Percentiles rank a stretch among this genome's conserved stretches.
phyloP scores from a whole-genome alignment of 2,329 filamentous ascomycete genomes.

The Aspergillus nomiae region DNA sequence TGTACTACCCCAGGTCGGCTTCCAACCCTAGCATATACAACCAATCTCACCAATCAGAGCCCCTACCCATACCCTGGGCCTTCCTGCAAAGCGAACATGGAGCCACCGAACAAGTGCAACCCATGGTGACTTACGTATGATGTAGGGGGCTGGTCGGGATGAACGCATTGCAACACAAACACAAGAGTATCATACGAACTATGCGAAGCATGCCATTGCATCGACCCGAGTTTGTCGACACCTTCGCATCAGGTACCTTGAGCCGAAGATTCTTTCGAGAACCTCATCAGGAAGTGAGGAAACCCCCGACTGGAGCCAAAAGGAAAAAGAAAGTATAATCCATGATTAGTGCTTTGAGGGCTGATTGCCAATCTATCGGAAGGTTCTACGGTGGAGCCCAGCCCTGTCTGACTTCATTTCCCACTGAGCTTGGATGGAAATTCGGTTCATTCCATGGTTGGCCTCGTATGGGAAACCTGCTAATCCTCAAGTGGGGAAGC shows the following conservation, averaged over 20 bases:
- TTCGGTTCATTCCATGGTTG: neutral
- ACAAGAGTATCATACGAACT: neutral
- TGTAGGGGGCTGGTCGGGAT: conserved; percentile 8
- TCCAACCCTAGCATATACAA: neutral
- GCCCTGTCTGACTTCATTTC: neutral
- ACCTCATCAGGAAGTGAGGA: neutral
- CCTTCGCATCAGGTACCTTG: neutral
- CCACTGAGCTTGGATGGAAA: neutral
- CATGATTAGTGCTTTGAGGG: neutral
- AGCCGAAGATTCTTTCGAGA: neutral
- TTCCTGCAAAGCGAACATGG: neutral
- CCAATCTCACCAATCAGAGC: neutral
- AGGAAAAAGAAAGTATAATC: neutral
- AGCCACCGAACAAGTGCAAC: neutral
- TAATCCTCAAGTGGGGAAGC: neutral
- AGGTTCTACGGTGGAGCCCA: neutral
- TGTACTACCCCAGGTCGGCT: neutral
- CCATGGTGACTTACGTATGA: conserved; percentile 4
- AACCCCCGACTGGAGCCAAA: neutral
- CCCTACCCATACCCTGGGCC: too few relatives aligned
- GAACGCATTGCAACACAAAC: neutral
- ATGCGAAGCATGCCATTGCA: neutral
- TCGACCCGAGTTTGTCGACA: neutral
- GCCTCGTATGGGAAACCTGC: neutral
- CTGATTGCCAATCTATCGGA: neutral